Conservation (phyloP, 1,284 basidiomycete genomes). For the Cryptococcus sp. region DNA sequence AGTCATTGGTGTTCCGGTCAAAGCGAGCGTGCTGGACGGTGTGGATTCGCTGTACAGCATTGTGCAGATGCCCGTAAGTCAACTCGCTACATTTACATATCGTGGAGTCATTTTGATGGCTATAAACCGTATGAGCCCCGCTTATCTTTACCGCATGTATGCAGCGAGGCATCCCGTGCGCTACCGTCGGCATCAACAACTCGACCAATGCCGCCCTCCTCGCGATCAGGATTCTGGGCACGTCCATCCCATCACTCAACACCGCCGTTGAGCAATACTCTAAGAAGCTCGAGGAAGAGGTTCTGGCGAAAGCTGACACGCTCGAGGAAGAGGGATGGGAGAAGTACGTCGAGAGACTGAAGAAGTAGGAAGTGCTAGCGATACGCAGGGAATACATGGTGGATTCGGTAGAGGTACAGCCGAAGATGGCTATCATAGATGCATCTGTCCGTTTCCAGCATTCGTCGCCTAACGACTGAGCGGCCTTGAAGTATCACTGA, state of each 20-base stretch:
- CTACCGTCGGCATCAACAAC: constrained; percentile 97
- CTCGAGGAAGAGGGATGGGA: constrained; percentile 85
- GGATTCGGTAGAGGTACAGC: too few species aligned
- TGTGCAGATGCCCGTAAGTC: constrained; percentile 94
- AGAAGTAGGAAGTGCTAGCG: constrained; percentile 43
- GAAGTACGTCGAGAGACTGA: constrained; percentile 62
- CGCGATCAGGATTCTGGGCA: constrained; percentile 82
- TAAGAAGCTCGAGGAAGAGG: constrained; percentile 74
- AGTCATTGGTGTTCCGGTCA: constrained; percentile 96
- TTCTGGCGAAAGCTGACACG: constrained; percentile 77
- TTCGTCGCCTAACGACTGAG: too few species aligned
- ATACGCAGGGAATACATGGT: too few species aligned
- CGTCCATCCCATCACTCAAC: constrained; percentile 69
- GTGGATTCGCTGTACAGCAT: constrained; percentile 96
- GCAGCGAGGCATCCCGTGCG: constrained; percentile 96
- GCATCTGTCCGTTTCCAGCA: too few species aligned
- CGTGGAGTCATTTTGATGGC: neutral
- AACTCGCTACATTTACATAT: neutral
- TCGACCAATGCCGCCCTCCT: constrained; percentile 90
- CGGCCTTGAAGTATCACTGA: too few species aligned
- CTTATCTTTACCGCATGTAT: constrained; percentile 1
- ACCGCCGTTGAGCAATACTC: constrained; percentile 76
- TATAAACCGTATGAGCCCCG: too few species aligned
- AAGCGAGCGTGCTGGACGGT: constrained; percentile 89
- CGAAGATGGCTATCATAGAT: too few species aligned